phyloP scores from a whole-genome alignment of 139 green algal genomes.

The Nannochloris sp. region DNA sequence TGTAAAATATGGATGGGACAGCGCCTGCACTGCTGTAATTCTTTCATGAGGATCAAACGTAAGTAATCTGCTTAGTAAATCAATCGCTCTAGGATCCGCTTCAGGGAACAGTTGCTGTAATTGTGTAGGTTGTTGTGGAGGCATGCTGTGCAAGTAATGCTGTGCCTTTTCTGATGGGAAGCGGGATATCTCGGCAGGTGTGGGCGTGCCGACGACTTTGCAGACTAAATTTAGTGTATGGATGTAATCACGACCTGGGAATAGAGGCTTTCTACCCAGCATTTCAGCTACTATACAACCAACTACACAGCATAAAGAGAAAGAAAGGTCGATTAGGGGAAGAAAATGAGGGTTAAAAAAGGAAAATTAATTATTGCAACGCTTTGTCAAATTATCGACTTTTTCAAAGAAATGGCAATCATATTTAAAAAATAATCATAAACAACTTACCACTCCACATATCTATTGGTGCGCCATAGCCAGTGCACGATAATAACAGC shows the following conservation, averaged over 20 bases:
- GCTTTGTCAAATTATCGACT: too few relatives aligned
- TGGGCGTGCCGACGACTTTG: constrained; percentile 46
- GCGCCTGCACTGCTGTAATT: constrained; percentile 66
- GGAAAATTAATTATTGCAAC: neutral
- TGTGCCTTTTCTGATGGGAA: constrained; percentile 9
- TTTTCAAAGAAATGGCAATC: too few relatives aligned
- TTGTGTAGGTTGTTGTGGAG: constrained; percentile 8
- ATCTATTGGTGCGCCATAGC: constrained; percentile 66
- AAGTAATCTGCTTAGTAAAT: constrained; percentile 83
- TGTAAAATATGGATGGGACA: constrained; percentile 83
- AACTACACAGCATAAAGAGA: constrained; percentile 1
- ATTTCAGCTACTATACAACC: constrained; percentile 34
- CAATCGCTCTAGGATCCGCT: constrained; percentile 55
- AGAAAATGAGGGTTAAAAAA: neutral
- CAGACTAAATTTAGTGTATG: constrained; percentile 89
- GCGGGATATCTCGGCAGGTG: neutral
- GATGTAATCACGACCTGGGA: constrained; percentile 85
- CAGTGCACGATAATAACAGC: constrained; percentile 80
- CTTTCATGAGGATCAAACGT: constrained; percentile 66
- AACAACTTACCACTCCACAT: constrained; percentile 64
- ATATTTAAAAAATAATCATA: too few relatives aligned
- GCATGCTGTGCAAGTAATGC: constrained; percentile 19
- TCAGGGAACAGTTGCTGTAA: constrained; percentile 55
- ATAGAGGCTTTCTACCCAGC: constrained; percentile 57
- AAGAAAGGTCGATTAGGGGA: too few relatives aligned